These are phyloP conservation scores for Cryoendolithus antarcticus DNA, from an alignment of 2,329 filamentous ascomycete genomes.

Conservation along the genomic window DNA sequence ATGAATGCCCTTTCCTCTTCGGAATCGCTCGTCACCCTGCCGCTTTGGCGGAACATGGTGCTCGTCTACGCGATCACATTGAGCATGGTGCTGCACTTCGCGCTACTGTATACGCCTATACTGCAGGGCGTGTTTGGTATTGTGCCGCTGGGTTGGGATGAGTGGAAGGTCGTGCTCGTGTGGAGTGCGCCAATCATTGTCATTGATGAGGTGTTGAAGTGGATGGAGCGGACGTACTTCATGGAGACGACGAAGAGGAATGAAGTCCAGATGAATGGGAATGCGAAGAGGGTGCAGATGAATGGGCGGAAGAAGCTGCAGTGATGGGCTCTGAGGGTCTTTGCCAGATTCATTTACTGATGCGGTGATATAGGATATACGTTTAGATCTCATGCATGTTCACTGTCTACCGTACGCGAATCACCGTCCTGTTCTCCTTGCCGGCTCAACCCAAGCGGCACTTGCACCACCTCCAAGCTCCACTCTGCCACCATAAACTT, in stretches of 20 bases:
- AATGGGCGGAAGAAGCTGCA: too few species aligned
- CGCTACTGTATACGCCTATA: conserved; percentile 81
- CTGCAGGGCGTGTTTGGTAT: conserved; percentile 85
- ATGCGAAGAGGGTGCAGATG: too few species aligned
- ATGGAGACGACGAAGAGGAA: conserved; percentile 18
- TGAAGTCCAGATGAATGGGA: not conserved
- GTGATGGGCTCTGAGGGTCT: too few species aligned
- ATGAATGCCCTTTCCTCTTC: conserved; percentile 96
- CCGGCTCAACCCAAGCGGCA: too few species aligned
- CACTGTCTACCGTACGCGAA: too few species aligned
- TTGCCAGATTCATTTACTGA: too few species aligned
- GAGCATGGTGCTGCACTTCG: conserved; percentile 92
- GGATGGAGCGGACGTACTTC: conserved; percentile 44
- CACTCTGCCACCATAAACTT: too few species aligned
- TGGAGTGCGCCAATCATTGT: conserved; percentile 93
- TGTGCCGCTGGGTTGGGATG: conserved; percentile 66
- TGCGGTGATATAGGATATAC: too few species aligned
- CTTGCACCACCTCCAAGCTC: too few species aligned
- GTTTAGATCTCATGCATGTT: too few species aligned
- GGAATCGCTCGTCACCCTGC: conserved; percentile 84
- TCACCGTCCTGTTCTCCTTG: too few species aligned
- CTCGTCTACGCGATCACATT: conserved; percentile 87
- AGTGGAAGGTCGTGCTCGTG: conserved; percentile 82
- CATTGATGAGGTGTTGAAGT: conserved; percentile 76
- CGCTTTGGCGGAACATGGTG: conserved; percentile 98